phyloP scores from a whole-genome alignment of 495 filamentous ascomycete genomes.

The Pyrenula massariospora region DNA sequence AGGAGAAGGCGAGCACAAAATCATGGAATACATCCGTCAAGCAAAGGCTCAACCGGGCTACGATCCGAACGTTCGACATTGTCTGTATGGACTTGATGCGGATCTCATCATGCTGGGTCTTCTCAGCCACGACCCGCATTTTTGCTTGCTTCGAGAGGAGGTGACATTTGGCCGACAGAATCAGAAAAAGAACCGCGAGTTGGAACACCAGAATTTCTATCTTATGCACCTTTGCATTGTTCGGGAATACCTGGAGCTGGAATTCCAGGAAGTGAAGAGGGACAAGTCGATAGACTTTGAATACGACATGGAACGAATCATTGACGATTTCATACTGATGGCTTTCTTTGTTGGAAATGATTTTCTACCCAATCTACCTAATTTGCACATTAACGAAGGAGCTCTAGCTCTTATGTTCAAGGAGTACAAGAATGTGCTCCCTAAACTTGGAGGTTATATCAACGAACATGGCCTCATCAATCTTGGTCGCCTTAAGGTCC shows the following conservation, averaged over 20 bases:
- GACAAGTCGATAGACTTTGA: conserved; percentile 62
- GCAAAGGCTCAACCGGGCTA: conserved; percentile 92
- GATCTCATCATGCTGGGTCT: conserved; percentile 98
- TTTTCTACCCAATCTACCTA: conserved; percentile 92
- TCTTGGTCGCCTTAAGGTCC: conserved; percentile 58
- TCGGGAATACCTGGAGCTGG: conserved; percentile 89
- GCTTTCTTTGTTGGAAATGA: conserved; percentile 99
- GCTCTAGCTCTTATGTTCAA: conserved; percentile 94
- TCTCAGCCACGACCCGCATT: conserved; percentile 95
- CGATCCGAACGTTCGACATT: conserved; percentile 91
- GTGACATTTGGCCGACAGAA: conserved; percentile 88
- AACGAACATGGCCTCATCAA: conserved; percentile 92
- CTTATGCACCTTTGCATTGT: conserved; percentile 96
- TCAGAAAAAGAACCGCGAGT: conserved; percentile 80
- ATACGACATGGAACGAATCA: conserved; percentile 92
- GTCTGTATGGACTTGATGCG: conserved; percentile 93
- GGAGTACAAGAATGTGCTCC: conserved; percentile 84
- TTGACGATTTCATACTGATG: conserved; percentile 99
- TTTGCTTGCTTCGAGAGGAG: conserved; percentile 92
- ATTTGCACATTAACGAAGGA: conserved; percentile 97
- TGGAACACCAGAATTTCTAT: conserved; percentile 99
- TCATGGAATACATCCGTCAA: conserved; percentile 98
- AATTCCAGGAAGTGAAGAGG: conserved; percentile 86
- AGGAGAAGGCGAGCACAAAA: conserved; percentile 98
- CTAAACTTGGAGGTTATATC: conserved; percentile 86